A percentile compares a stretch with the other conserved stretches of the same genome.
phyloP scores from a whole-genome alignment of 2,329 filamentous ascomycete species.

The Clonostachys rhizophaga region DNA sequence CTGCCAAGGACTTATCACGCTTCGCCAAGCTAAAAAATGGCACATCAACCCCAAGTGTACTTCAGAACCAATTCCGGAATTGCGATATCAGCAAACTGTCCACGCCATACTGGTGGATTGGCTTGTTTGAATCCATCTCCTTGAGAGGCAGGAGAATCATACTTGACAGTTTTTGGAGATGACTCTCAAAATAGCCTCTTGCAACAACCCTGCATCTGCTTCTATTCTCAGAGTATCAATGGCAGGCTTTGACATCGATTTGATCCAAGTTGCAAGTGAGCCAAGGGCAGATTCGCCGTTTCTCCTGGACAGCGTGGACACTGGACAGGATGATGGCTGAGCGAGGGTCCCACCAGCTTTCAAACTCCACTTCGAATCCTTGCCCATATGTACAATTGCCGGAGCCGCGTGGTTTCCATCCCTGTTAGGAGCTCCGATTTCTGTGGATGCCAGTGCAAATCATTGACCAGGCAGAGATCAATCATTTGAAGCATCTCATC shows the following conservation, averaged over 20 bases:
- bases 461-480: background rate
- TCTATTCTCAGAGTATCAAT: background rate
- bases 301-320: background rate
- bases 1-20: too few species aligned
- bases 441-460: background rate
- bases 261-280: too few species aligned
- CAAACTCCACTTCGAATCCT: too few species aligned
- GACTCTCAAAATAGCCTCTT: background rate
- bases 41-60: too few species aligned
- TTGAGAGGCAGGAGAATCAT: background rate
- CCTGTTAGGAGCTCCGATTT: too few species aligned
- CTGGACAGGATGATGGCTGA: too few species aligned
- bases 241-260: too few species aligned
- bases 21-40: slow-evolving; percentile 11
- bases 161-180: background rate
- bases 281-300: too few species aligned
- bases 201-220: background rate
- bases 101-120: slow-evolving; percentile 7
- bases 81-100: slow-evolving; percentile 10
- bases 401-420: too few species aligned
- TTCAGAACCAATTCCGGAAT: too few species aligned
- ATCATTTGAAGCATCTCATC: background rate
- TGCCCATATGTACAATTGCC: too few species aligned
- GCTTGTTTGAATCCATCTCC: background rate
- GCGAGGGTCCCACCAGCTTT: too few species aligned